A percentile compares a stretch with the other conserved stretches of the same genome.
phyloP scores from a whole-genome alignment of 2,329 filamentous ascomycete species.

The Nigrospora oryzae region DNA sequence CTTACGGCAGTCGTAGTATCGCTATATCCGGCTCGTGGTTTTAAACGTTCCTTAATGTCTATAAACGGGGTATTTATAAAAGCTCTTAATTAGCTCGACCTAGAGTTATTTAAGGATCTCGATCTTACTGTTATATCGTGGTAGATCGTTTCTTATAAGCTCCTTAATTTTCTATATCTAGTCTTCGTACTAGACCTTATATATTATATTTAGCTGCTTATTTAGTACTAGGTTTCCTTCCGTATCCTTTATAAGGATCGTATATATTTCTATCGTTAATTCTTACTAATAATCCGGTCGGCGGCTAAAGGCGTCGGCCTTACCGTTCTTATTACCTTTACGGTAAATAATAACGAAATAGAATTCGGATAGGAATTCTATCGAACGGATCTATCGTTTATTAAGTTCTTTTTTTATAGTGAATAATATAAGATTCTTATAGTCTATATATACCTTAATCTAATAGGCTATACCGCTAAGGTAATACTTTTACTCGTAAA shows the following conservation, averaged over 20 bases:
- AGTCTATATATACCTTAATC: constrained; percentile 6
- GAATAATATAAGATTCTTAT: constrained; percentile 17
- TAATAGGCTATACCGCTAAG: constrained; percentile 5
- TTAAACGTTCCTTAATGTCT: constrained; percentile 1
- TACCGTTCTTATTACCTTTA: neutral
- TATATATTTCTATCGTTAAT: neutral
- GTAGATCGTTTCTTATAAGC: neutral
- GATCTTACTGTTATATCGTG: neutral
- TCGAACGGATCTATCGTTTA: constrained; percentile 5
- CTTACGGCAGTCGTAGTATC: neutral
- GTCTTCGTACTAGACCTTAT: neutral
- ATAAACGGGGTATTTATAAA: neutral
- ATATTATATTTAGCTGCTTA: neutral
- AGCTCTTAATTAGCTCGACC: neutral
- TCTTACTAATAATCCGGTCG: neutral
- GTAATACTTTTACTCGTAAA: constrained; percentile 13
- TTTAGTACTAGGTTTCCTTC: neutral
- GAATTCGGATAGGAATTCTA: neutral
- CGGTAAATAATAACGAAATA: constrained; percentile 1
- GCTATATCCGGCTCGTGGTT: neutral
- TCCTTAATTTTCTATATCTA: neutral
- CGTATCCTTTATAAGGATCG: neutral
- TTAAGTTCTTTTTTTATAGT: constrained; percentile 14
- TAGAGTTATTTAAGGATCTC: neutral
- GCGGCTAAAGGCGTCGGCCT: neutral